phyloP scores from a whole-genome alignment of 2,329 filamentous ascomycete genomes.

The Cordyceps pruinosa region DNA sequence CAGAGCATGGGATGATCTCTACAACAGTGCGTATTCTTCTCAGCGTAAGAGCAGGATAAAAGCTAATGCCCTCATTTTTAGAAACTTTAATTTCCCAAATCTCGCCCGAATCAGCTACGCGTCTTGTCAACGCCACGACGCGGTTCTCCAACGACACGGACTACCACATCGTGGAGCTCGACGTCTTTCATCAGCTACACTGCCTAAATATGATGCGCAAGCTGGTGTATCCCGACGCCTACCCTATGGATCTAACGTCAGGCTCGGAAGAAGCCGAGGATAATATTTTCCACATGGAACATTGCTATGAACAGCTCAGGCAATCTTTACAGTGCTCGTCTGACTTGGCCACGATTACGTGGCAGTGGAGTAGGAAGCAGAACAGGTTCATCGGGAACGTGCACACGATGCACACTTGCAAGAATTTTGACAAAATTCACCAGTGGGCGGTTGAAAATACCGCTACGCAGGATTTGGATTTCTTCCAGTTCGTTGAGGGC shows the following conservation, averaged over 20 bases:
- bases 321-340: conserved; percentile 47
- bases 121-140: conserved; percentile 45
- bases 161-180: conserved; percentile 49
- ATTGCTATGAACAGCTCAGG: conserved; percentile 48
- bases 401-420: conserved; percentile 44
- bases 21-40: conserved; percentile 17
- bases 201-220: conserved; percentile 42
- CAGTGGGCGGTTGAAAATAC: conserved; percentile 38
- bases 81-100: conserved; percentile 53
- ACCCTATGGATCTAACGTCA: conserved; percentile 30
- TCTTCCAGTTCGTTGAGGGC: conserved; percentile 14
- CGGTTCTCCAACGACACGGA: conserved; percentile 46
- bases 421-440: conserved; percentile 44
- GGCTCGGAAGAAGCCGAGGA: conserved; percentile 38
- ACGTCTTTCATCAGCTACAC: conserved; percentile 47
- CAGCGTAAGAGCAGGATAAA: neutral
- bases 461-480: conserved; percentile 12
- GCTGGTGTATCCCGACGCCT: conserved; percentile 42
- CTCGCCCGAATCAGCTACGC: conserved; percentile 42
- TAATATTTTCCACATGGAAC: conserved; percentile 31
- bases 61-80: neutral
- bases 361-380: conserved; percentile 38
- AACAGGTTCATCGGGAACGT: conserved; percentile 46
- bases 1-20: conserved; percentile 47
- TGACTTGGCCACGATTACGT: conserved; percentile 48